Percentiles rank a stretch among this genome's conserved stretches.
phyloP scores from a whole-genome alignment of 305 asterid species.

The Lippia alba region DNA sequence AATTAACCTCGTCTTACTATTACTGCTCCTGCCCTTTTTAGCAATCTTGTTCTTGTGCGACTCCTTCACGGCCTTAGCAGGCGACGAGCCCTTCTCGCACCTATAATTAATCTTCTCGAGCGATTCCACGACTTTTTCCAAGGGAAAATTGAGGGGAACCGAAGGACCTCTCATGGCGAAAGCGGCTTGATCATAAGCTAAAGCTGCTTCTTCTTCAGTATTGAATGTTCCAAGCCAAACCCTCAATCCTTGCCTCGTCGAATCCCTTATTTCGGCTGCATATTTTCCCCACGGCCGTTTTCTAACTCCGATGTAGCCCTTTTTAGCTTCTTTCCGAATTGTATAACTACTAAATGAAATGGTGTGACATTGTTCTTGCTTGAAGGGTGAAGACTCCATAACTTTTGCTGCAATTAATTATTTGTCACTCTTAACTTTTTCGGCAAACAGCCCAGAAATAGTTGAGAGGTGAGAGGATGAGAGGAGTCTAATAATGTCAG shows the following conservation, averaged over 20 bases:
- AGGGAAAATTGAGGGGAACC: conserved; percentile 50
- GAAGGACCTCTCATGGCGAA: conserved; percentile 44
- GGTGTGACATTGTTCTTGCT: conserved; percentile 15
- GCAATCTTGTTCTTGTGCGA: conserved; percentile 40
- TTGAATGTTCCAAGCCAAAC: conserved; percentile 75
- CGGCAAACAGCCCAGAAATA: neutral
- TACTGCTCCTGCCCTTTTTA: neutral
- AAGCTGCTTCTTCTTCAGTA: conserved; percentile 59
- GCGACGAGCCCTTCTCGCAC: conserved; percentile 51
- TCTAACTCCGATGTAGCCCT: conserved; percentile 56
- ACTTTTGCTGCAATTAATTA: neutral
- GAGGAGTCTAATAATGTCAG: neutral
- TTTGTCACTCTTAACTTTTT: neutral
- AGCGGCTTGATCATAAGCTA: conserved; percentile 64
- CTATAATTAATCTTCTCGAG: conserved; percentile 39
- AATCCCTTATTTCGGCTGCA: conserved; percentile 71
- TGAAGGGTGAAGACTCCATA: conserved; percentile 31
- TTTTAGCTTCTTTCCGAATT: conserved; percentile 12
- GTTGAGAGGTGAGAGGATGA: neutral
- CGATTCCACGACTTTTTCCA: conserved; percentile 46
- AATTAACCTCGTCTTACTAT: conserved; percentile 30
- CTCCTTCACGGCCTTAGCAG: conserved; percentile 59
- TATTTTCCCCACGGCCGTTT: conserved; percentile 65
- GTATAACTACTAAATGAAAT: neutral
- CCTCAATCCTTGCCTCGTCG: conserved; percentile 57